Evolutionary conservation across 2,329 filamentous ascomycete genomes (phyloP).

Genomic region (Calonectria hongkongensis): DNA sequence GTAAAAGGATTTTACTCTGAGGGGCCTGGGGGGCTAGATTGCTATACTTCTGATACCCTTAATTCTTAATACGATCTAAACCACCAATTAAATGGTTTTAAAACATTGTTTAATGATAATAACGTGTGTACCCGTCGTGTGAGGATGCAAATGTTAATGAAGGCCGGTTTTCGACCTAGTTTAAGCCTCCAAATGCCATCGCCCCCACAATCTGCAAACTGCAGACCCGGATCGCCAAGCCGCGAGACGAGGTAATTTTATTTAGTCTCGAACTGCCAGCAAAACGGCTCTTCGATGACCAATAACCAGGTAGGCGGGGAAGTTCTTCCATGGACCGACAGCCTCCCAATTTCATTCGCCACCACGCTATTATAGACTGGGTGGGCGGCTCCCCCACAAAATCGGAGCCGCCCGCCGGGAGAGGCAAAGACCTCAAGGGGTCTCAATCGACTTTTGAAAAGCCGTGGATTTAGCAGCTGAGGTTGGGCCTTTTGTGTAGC

Average conservation of each 20-base stretch:
- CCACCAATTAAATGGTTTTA: neutral
- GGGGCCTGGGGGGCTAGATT: neutral
- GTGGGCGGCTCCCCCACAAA: slow-evolving; percentile 2
- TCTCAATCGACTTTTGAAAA: neutral
- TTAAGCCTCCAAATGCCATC: neutral
- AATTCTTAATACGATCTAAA: neutral
- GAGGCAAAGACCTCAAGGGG: neutral
- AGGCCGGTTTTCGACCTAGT: neutral
- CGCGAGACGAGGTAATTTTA: neutral
- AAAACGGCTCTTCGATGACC: neutral
- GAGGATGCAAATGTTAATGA: neutral
- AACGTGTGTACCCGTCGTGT: no score
- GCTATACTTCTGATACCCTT: slow-evolving; percentile 16
- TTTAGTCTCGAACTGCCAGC: neutral
- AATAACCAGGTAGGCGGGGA: neutral
- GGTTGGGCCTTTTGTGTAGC: neutral
- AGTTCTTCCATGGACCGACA: neutral
- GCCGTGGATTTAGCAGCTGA: neutral
- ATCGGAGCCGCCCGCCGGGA: slow-evolving; percentile 11
- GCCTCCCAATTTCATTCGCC: neutral
- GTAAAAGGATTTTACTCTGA: neutral
- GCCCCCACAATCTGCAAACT: neutral
- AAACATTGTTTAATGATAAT: neutral
- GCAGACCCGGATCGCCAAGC: neutral
- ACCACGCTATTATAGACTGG: slow-evolving; percentile 10